Conservation (phyloP, 768 basidiomycete species). For the Psilocybe cubensis region DNA sequence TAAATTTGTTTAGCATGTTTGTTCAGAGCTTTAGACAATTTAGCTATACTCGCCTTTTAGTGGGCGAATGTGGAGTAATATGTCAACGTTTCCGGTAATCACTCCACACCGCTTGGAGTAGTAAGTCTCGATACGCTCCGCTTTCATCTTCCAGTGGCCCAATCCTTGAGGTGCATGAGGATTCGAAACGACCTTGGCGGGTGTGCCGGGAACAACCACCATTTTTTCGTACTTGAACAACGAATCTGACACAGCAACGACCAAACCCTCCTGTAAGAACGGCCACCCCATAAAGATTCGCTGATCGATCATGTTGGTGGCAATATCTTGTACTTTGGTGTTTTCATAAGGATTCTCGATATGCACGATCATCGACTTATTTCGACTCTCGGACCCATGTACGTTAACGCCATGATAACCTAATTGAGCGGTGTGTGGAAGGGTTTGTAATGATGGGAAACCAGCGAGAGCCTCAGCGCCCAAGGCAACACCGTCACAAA, state of each 20-base stretch:
- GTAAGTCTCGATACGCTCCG: conserved; percentile 77
- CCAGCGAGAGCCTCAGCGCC: conserved; percentile 89
- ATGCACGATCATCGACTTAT: conserved; percentile 92
- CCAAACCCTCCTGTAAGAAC: conserved; percentile 90
- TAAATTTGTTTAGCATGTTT: background rate
- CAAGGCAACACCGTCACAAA: conserved; percentile 86
- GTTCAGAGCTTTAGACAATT: no score
- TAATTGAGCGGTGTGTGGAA: conserved; percentile 76
- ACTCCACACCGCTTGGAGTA: conserved; percentile 93
- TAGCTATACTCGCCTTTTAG: conserved; percentile 69
- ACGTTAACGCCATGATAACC: conserved; percentile 92
- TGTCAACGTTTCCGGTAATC: conserved; percentile 78
- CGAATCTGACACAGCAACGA: conserved; percentile 85
- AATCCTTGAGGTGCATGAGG: conserved; percentile 75
- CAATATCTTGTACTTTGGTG: conserved; percentile 73
- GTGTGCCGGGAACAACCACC: conserved; percentile 49
- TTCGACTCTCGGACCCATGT: conserved; percentile 86
- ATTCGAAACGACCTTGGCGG: conserved; percentile 62
- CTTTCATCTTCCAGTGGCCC: conserved; percentile 78
- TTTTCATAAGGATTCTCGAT: conserved; percentile 77
- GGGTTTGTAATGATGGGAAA: conserved; percentile 93
- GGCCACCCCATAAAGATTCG: conserved; percentile 90
- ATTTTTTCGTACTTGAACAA: conserved; percentile 86
- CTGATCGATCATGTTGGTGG: conserved; percentile 72
- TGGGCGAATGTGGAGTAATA: conserved; percentile 87